Evolutionary conservation across 2,329 filamentous ascomycete species (phyloP).

Genomic region (Calonectria naviculata): DNA sequence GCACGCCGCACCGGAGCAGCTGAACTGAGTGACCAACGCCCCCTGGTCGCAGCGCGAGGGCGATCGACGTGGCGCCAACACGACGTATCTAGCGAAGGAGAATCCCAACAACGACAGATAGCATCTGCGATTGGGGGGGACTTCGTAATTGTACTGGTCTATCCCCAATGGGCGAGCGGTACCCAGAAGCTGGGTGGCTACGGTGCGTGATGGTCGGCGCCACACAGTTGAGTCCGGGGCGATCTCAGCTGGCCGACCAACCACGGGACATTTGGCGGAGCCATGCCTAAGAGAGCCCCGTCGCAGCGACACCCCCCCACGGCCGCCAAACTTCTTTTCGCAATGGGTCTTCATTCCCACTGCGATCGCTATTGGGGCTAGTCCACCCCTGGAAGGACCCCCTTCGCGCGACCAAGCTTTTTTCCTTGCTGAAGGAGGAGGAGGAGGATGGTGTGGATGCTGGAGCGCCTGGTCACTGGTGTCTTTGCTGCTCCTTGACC

Average conservation of each 20-base stretch:
- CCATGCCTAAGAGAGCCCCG: slow-evolving; percentile 29
- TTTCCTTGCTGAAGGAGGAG: slow-evolving; percentile 24
- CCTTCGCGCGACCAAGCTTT: slow-evolving; percentile 28
- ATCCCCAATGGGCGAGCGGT: slow-evolving; percentile 16
- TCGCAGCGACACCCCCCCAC: slow-evolving; percentile 35
- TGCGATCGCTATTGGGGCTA: slow-evolving; percentile 38
- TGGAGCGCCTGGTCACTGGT: not conserved
- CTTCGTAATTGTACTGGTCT: slow-evolving; percentile 13
- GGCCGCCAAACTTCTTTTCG: slow-evolving; percentile 44
- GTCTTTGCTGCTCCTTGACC: slow-evolving; percentile 2
- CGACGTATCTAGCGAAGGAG: slow-evolving; percentile 5
- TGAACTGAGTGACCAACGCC: slow-evolving; percentile 17
- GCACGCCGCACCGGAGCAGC: slow-evolving; percentile 9
- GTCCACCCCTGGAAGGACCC: slow-evolving; percentile 32
- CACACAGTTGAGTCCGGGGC: slow-evolving; percentile 40
- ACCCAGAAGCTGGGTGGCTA: slow-evolving; percentile 29
- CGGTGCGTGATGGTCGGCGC: slow-evolving; percentile 38
- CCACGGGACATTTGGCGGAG: slow-evolving; percentile 28
- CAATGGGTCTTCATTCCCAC: slow-evolving; percentile 42
- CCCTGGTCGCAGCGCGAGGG: slow-evolving; percentile 23
- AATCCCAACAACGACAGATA: not conserved
- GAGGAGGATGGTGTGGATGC: not conserved
- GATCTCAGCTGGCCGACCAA: slow-evolving; percentile 39
- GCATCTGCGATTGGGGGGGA: slow-evolving; percentile 9
- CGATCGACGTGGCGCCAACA: slow-evolving; percentile 33